These are phyloP conservation scores for Rhizoctonia solani DNA, from an alignment of 1,284 basidiomycete genomes.

Conservation along the genomic window DNA sequence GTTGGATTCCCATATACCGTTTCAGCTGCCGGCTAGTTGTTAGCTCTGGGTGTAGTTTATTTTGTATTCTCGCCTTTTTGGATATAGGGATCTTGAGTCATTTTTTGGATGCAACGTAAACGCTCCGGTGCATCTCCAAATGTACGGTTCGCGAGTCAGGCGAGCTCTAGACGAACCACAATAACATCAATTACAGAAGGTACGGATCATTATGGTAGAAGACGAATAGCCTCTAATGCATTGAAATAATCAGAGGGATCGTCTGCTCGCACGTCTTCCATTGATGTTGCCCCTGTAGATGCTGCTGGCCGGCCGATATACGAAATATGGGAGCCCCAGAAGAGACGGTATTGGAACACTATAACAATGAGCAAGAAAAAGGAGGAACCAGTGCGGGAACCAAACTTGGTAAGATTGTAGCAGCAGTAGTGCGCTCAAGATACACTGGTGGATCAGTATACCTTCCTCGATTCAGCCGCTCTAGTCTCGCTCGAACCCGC, in stretches of 20 bases:
- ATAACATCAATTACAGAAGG: slow-evolving; percentile 4
- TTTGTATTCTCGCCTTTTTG: neutral
- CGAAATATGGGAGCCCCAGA: slow-evolving; percentile 30
- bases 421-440: neutral
- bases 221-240: neutral
- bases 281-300: neutral
- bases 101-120: neutral
- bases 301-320: neutral
- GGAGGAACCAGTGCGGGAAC: neutral
- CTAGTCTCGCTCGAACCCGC: slow-evolving; percentile 14
- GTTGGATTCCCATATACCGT: neutral
- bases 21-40: neutral
- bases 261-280: slow-evolving; percentile 2
- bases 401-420: slow-evolving; percentile 3
- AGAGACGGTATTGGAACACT: neutral
- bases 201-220: neutral
- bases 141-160: slow-evolving; percentile 20
- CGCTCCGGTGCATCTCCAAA: neutral
- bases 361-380: neutral
- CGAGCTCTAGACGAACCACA: slow-evolving; percentile 11
- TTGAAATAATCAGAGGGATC: neutral
- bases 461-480: slow-evolving; percentile 4
- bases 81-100: neutral
- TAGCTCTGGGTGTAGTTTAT: neutral
- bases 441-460: slow-evolving; percentile 5